These are phyloP conservation scores for Trichoderma gracile DNA, from an alignment of 2,329 filamentous ascomycete species.

Conservation along the genomic window DNA sequence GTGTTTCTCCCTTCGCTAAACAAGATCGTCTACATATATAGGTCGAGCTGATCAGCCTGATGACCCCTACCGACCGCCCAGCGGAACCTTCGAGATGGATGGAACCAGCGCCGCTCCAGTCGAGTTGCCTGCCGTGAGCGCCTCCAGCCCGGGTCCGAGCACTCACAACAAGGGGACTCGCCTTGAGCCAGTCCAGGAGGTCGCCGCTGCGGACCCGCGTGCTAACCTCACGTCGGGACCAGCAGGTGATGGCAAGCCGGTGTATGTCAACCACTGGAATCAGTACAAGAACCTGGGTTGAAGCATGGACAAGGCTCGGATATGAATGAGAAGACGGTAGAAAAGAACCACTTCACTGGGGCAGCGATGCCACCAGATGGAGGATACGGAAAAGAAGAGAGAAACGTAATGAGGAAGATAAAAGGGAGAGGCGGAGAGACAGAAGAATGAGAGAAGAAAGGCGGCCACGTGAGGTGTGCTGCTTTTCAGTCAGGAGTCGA, in stretches of 20 bases:
- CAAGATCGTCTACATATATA: conserved; percentile 27
- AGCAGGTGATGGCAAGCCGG: conserved; percentile 34
- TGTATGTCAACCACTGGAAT: conserved; percentile 44
- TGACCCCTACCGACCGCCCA: conserved; percentile 33
- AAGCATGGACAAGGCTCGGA: background rate
- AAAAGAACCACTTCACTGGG: background rate
- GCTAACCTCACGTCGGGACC: conserved; percentile 40
- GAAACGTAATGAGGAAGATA: background rate
- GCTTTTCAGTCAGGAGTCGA: background rate
- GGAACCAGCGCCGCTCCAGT: conserved; percentile 36
- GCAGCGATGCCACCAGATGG: background rate
- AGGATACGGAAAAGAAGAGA: background rate
- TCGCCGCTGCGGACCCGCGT: conserved; percentile 34
- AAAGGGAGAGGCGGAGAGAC: background rate
- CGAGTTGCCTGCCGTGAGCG: conserved; percentile 38
- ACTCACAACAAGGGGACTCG: background rate
- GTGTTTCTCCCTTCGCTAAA: background rate
- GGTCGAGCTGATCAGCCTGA: conserved; percentile 39
- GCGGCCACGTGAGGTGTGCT: background rate
- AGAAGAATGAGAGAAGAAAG: background rate
- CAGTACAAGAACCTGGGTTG: conserved; percentile 31
- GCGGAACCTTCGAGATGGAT: conserved; percentile 44
- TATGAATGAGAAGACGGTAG: background rate
- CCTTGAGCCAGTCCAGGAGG: conserved; percentile 26
- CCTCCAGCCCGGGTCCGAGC: conserved; percentile 15